Evolutionary conservation across 805 yeast genomes (phyloP).

Genomic region (Candida easanensis): DNA sequence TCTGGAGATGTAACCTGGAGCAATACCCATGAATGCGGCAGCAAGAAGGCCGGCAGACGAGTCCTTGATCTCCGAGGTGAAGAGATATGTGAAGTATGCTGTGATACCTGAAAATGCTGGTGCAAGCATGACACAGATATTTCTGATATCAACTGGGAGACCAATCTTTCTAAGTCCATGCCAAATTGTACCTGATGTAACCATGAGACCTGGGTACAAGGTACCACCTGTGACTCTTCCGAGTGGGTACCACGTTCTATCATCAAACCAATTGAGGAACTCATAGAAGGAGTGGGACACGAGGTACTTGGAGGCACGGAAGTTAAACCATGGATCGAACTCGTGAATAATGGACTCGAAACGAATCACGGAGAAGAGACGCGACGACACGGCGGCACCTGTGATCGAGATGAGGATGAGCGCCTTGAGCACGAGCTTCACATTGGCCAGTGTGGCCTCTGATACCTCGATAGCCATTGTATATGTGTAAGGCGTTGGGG

Average conservation of each 20-base stretch:
- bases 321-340: slow-evolving; percentile 96
- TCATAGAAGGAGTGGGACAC: slow-evolving; percentile 83
- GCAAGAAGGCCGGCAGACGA: slow-evolving; percentile 86
- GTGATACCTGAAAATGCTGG: slow-evolving; percentile 96
- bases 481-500: not conserved
- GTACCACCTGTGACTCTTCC: slow-evolving; percentile 99
- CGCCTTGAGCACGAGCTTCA: slow-evolving; percentile 43
- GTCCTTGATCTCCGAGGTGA: slow-evolving; percentile 88
- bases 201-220: slow-evolving; percentile 96
- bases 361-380: slow-evolving; percentile 93
- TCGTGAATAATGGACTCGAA: slow-evolving; percentile 97
- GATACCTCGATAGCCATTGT: slow-evolving; percentile 19
- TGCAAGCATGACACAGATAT: slow-evolving; percentile 92
- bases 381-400: slow-evolving; percentile 87
- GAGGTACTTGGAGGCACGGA: slow-evolving; percentile 90
- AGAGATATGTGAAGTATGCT: slow-evolving; percentile 81
- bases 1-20: slow-evolving; percentile 97
- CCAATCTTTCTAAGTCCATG: slow-evolving; percentile 60
- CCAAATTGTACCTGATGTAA: slow-evolving; percentile 90
- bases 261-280: slow-evolving; percentile 97
- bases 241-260: slow-evolving; percentile 97
- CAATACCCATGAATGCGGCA: slow-evolving; percentile 94
- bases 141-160: slow-evolving; percentile 90
- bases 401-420: slow-evolving; percentile 74
- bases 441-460: slow-evolving; percentile 20